These are phyloP conservation scores for Solanum rostratum DNA, from an alignment of 257 asterid species.

Conservation along the genomic window DNA sequence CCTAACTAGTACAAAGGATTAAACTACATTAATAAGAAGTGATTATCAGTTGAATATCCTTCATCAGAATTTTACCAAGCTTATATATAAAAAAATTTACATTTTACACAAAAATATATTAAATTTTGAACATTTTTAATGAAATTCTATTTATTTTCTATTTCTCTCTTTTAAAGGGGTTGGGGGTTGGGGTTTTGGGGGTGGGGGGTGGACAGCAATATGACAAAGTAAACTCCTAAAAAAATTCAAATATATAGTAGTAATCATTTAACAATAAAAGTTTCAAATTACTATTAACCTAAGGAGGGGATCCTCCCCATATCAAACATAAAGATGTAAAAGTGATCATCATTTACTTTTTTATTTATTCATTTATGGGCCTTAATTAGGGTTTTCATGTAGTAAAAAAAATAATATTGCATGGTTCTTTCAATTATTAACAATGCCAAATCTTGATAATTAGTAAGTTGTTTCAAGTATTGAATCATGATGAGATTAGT, in stretches of 20 bases:
- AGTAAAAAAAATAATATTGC: background rate
- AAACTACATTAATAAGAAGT: background rate
- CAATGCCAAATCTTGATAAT: background rate
- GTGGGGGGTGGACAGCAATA: background rate
- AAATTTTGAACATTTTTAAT: background rate
- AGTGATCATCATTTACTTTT: slow-evolving; percentile 2
- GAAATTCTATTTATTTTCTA: background rate
- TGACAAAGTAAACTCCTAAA: slow-evolving; percentile 8
- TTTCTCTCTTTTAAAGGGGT: background rate
- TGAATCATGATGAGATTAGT: background rate
- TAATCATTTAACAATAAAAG: slow-evolving; percentile 61
- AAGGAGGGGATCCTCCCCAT: slow-evolving; percentile 33
- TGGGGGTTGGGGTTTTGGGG: background rate
- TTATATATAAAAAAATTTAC: background rate
- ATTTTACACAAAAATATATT: background rate
- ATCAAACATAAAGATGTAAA: slow-evolving; percentile 11
- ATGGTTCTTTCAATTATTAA: background rate
- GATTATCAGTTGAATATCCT: background rate
- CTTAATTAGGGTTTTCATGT: slow-evolving; percentile 5
- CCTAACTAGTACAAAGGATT: background rate
- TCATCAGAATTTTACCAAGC: background rate
- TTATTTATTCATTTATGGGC: background rate
- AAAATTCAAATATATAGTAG: slow-evolving; percentile 4
- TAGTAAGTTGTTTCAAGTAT: background rate
- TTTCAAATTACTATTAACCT: slow-evolving; percentile 49